Evolutionary conservation across 2,329 filamentous ascomycete species (phyloP).

Genomic region (Cladosporium velox): DNA sequence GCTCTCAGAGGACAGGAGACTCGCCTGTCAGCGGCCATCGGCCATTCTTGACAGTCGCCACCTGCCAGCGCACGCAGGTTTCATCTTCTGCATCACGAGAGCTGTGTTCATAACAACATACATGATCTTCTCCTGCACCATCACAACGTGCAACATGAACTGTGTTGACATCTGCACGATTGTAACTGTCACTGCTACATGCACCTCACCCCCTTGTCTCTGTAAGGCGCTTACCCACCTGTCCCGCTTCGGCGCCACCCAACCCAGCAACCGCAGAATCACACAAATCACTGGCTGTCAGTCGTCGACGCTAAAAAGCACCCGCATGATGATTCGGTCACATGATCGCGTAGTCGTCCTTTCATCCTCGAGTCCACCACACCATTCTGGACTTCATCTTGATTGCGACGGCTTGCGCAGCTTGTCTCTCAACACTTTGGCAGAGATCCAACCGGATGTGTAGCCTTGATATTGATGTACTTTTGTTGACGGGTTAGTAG

Average conservation of each 20-base stretch:
- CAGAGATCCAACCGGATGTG: slow-evolving; percentile 6
- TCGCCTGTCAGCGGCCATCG: neutral
- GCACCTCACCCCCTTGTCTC: slow-evolving; percentile 1
- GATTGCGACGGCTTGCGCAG: slow-evolving; percentile 3
- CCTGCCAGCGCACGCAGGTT: slow-evolving; percentile 7
- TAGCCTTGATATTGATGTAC: neutral
- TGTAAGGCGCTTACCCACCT: neutral
- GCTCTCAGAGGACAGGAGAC: neutral
- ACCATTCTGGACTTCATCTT: slow-evolving; percentile 19
- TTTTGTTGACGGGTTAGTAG: neutral
- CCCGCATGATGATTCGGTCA: slow-evolving; percentile 18
- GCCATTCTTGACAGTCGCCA: slow-evolving; percentile 4
- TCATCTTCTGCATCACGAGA: slow-evolving; percentile 6
- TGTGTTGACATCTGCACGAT: neutral
- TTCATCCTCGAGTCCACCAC: slow-evolving; percentile 3
- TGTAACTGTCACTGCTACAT: neutral
- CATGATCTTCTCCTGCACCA: neutral
- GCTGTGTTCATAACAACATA: neutral
- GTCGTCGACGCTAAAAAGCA: slow-evolving; percentile 15
- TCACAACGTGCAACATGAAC: neutral
- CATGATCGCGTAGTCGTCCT: slow-evolving; percentile 17
- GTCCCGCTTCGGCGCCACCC: slow-evolving; percentile 11
- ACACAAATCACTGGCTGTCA: slow-evolving; percentile 14
- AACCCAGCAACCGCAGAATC: neutral
- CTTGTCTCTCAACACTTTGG: slow-evolving; percentile 3